Conservation (phyloP, 805 yeast species). For the Yarrowia sp. region DNA sequence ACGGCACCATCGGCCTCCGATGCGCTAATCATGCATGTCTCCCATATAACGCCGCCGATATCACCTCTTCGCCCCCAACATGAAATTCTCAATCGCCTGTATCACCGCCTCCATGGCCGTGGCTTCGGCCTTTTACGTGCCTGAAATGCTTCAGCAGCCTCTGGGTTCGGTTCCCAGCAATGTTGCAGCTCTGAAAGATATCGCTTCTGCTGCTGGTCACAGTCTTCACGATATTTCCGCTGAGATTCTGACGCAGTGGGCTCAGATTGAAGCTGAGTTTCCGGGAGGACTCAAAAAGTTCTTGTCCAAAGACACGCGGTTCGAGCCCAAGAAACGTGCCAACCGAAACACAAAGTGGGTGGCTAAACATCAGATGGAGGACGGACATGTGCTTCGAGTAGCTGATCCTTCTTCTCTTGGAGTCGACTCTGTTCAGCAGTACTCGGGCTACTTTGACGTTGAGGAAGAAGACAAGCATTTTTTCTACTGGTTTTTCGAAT, state of each 20-base stretch:
- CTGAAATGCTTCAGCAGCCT: constrained; percentile 11
- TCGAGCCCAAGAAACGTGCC: constrained; percentile 11
- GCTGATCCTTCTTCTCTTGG: constrained; percentile 65
- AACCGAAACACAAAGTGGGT: constrained; percentile 20
- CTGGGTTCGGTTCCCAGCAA: neutral
- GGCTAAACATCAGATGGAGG: constrained; percentile 4
- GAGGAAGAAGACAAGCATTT: constrained; percentile 80
- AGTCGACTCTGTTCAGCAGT: constrained; percentile 66
- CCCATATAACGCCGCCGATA: neutral
- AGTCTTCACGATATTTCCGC: constrained; percentile 4
- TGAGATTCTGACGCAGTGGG: constrained; percentile 6
- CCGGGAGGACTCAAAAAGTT: constrained; percentile 1
- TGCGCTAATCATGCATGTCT: neutral
- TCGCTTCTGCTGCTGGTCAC: constrained; percentile 3
- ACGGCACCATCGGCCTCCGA: constrained; percentile 12
- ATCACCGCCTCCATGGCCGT: neutral
- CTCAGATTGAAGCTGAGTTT: constrained; percentile 8
- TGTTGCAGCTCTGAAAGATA: constrained; percentile 3
- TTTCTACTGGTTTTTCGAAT: constrained; percentile 92
- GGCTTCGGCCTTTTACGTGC: neutral
- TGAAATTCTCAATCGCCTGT: neutral
- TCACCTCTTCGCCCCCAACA: neutral
- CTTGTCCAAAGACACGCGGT: neutral
- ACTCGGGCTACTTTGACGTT: constrained; percentile 69
- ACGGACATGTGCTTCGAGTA: constrained; percentile 54